phyloP scores from a whole-genome alignment of 495 filamentous ascomycete species.

The Coniosporium apollinis region DNA sequence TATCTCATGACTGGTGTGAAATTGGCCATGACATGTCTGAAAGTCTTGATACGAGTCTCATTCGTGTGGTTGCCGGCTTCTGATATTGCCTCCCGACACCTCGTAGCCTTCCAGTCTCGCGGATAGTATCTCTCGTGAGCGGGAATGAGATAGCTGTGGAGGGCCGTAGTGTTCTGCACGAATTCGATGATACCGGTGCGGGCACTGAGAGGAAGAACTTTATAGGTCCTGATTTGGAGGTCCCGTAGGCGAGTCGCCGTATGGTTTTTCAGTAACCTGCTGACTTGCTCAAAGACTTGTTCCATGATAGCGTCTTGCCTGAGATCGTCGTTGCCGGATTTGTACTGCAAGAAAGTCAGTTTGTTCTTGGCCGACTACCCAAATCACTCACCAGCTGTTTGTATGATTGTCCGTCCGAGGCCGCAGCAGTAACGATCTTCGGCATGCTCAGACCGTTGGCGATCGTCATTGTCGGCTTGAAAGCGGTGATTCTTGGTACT shows the following conservation, averaged over 20 bases:
- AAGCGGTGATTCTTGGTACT: conserved; percentile 51
- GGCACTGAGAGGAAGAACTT: conserved; percentile 73
- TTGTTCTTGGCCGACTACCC: conserved; percentile 1
- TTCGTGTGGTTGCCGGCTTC: conserved; percentile 49
- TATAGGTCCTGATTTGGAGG: conserved; percentile 83
- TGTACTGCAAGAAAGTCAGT: conserved; percentile 38
- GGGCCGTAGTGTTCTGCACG: conserved; percentile 74
- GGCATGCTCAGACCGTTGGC: conserved; percentile 83
- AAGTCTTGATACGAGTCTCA: conserved; percentile 56
- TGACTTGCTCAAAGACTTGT: conserved; percentile 95
- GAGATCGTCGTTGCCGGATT: conserved; percentile 86
- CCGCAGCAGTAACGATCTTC: conserved; percentile 71
- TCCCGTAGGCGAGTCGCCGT: conserved; percentile 74
- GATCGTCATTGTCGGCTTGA: conserved; percentile 56
- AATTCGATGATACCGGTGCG: conserved; percentile 93
- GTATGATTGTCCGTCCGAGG: conserved; percentile 55
- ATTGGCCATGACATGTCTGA: conserved; percentile 51
- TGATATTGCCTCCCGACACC: conserved; percentile 61
- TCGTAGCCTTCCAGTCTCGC: conserved; percentile 55
- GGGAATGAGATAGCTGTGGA: conserved; percentile 80
- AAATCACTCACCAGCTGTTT: conserved; percentile 56
- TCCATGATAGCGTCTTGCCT: conserved; percentile 99
- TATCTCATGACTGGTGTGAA: conserved; percentile 92
- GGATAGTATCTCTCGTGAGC: conserved; percentile 79
- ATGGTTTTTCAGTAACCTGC: conserved; percentile 68